Percentiles rank a stretch among this genome's conserved stretches.
phyloP scores from a whole-genome alignment of 2,329 filamentous ascomycete genomes.

The Claviceps sp. region DNA sequence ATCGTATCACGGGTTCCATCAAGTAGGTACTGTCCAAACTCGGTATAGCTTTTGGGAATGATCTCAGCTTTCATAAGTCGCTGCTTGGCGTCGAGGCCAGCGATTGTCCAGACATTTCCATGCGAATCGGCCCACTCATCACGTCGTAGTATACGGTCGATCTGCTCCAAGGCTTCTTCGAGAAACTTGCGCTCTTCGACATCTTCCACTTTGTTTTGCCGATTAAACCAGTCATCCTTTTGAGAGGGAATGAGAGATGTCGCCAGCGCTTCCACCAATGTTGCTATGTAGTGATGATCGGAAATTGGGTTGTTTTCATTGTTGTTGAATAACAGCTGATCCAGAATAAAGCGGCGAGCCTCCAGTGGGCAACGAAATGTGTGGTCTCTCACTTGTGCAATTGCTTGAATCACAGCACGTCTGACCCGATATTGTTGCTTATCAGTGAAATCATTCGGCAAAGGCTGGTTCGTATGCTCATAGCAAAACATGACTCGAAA shows the following conservation, averaged over 20 bases:
- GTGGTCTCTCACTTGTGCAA: constrained; percentile 65
- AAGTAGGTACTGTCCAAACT: constrained; percentile 51
- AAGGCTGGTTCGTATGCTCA: constrained; percentile 61
- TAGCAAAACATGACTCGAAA: constrained; percentile 86
- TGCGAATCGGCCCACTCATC: constrained; percentile 57
- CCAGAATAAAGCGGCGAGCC: constrained; percentile 73
- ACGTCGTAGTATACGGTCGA: constrained; percentile 52
- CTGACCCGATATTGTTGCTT: constrained; percentile 76
- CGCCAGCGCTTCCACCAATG: constrained; percentile 52
- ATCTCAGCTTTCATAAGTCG: constrained; percentile 51
- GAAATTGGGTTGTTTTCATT: constrained; percentile 83
- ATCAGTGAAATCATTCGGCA: constrained; percentile 84
- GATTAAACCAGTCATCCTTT: constrained; percentile 29
- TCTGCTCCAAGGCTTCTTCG: constrained; percentile 43
- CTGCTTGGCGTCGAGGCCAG: constrained; percentile 47
- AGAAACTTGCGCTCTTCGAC: constrained; percentile 36
- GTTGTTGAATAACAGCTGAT: constrained; percentile 86
- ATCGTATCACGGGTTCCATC: constrained; percentile 50
- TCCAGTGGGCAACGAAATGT: constrained; percentile 61
- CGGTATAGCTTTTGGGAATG: constrained; percentile 37
- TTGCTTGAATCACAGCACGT: constrained; percentile 66
- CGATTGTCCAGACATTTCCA: constrained; percentile 52
- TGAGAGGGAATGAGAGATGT: constrained; percentile 41
- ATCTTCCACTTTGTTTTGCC: constrained; percentile 30
- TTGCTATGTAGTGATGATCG: constrained; percentile 79